Base-by-base conservation (phyloP, 208 protist species). In the Porcisia deanei region DNA sequence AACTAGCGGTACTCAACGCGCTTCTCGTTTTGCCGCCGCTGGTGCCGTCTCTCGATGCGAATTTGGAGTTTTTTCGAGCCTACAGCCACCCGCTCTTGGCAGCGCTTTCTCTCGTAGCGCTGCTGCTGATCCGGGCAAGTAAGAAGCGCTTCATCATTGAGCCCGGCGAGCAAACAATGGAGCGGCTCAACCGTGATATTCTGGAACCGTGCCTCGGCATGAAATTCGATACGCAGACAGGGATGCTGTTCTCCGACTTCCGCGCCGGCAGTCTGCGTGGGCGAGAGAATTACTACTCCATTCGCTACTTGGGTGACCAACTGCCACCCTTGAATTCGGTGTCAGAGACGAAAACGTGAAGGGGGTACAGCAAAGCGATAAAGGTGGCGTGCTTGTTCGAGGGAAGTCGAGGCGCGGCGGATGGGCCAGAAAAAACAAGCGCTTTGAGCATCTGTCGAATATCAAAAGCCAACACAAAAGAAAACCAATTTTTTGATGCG, bases 101-200 rank as follows among this genome's bases (percentile, higher is more conserved):
- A 9, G 69, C 89, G 65, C 41, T 87, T 6, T 85, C 86, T 14
- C 80, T 87, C 25, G 65, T 90, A 25, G 84, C 82, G 49, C 83
- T 97, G 57, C 65, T 94, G 63, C 73, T 94, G 20, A 82, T 94
- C 7, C 89, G 88, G 20, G 84, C 85, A 22, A 89, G 85, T 37
- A 97, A 91, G 68, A 92, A 89, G 69, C 72, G 83, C 53, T 95
- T 91, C 80, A 80, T 86, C 60, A 93, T 97, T 68, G 93, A 97
- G 73, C 89, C 89, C 39, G 91, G 93, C 2, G 86, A 94, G 49
- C 83, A 91, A 63, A 86, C 87, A 30, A 86, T 95, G 69, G 88
- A 91, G 39, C 84, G 91, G 1, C 83, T 97, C 9, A 97, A 94
- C 79, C 73, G 79, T 9, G 84, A 88, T 49, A 78, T 97, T 60